These are phyloP conservation scores for Trichoderma asperelloides DNA, from an alignment of 495 filamentous ascomycete species.

Conservation along the genomic window DNA sequence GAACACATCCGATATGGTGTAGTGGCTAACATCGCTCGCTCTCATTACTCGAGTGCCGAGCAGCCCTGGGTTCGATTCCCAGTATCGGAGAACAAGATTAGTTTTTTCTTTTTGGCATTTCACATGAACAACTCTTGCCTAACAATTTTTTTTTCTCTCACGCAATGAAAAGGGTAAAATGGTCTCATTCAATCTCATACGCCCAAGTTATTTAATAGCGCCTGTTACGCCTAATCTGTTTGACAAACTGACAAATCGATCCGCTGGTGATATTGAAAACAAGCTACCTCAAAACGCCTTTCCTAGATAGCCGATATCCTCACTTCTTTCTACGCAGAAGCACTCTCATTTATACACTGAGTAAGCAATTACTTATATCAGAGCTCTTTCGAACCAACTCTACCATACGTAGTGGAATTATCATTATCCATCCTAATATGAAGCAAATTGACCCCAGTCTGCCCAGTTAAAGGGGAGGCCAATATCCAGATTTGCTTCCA, in stretches of 20 bases:
- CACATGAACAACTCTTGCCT: neutral
- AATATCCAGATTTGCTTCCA: conserved; percentile 33
- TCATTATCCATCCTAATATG: neutral
- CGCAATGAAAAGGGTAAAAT: too few relatives aligned
- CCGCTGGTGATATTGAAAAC: too few relatives aligned
- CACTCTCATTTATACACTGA: neutral
- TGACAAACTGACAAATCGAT: too few relatives aligned
- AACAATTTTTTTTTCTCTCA: neutral
- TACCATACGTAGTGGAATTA: neutral
- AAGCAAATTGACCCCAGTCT: conserved; percentile 9
- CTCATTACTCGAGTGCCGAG: conserved; percentile 7
- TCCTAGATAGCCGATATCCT: neutral
- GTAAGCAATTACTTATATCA: neutral
- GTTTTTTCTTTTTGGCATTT: neutral
- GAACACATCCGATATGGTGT: neutral
- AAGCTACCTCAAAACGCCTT: neutral
- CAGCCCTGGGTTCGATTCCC: conserved; percentile 8
- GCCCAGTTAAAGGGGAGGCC: conserved; percentile 27
- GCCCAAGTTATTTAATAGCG: too few relatives aligned
- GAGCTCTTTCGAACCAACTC: neutral
- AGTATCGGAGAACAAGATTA: neutral
- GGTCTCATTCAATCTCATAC: too few relatives aligned
- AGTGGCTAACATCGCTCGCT: conserved; percentile 8
- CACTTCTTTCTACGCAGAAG: neutral
- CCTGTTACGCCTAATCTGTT: too few relatives aligned